A percentile compares a stretch with the other conserved stretches of the same genome.
Conservation (phyloP, 2,329 filamentous ascomycete genomes). For the Fusarium odoratissimum region DNA sequence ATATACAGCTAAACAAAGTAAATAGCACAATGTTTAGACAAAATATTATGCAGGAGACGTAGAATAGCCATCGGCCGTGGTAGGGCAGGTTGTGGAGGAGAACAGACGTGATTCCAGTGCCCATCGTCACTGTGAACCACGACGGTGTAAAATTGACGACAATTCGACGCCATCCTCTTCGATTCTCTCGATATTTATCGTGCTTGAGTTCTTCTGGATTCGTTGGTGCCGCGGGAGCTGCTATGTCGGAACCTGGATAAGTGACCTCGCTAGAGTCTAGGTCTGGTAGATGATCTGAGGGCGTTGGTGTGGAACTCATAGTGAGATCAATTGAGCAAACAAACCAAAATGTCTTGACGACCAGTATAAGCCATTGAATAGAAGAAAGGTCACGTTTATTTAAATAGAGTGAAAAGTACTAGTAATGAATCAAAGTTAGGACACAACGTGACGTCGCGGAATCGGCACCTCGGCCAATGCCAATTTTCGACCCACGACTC, state of each 20-base stretch:
- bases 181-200: neutral
- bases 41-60: slow-evolving; percentile 67
- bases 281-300: neutral
- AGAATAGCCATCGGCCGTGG: slow-evolving; percentile 64
- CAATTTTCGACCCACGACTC: slow-evolving; percentile 16
- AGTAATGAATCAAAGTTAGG: neutral
- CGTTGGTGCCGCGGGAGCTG: neutral
- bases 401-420: neutral
- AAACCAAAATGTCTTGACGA: neutral
- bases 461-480: slow-evolving; percentile 23
- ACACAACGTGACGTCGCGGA: slow-evolving; percentile 19
- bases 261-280: slow-evolving; percentile 12
- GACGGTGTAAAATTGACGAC: slow-evolving; percentile 24
- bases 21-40: slow-evolving; percentile 67
- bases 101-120: slow-evolving; percentile 71
- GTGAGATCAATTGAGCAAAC: neutral
- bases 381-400: neutral
- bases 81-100: slow-evolving; percentile 70
- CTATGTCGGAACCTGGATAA: slow-evolving; percentile 12
- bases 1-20: slow-evolving; percentile 60
- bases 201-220: neutral
- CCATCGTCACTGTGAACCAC: slow-evolving; percentile 65
- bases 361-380: neutral
- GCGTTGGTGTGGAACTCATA: slow-evolving; percentile 6
- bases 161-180: slow-evolving; percentile 28